Evolutionary conservation across 345 rosid genomes (phyloP), one percentile per base, ranked within the genome.

Genomic region (Pelargonium nanum): DNA sequence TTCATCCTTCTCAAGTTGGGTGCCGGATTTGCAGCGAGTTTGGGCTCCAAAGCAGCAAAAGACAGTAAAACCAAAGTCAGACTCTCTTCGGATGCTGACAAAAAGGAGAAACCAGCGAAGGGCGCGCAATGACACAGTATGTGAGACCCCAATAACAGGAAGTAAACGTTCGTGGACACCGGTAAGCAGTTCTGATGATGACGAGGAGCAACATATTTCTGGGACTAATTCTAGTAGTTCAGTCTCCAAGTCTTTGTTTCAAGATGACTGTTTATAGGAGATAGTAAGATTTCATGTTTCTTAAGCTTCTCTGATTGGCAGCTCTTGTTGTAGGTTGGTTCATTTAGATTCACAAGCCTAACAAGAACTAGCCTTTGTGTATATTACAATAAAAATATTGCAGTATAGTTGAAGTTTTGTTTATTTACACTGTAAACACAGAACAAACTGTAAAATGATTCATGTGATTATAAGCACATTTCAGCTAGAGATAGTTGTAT

Each of bases 21-120:
- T 73, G 73, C 97, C 96, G 19, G 91, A 93, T 76, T 78, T 93
- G 65, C 89, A 77, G 71, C 79, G 88, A 75, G 96, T 93, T 54
- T 93, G 97, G 96, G 96, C 90, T 24, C 92, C 97, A 21, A 89
- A 85, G 78, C 88, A 80, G 64, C 64, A 57, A 0, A 73, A 66
- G 50, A 53, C 80, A 5, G 57, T 6, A 65, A 81, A 78, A 61
- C 28, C 22, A 12, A 78, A 68, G 72, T 51, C 73, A 4, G 73
- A 76, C 60, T 54, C 58, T 65, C 55, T 58, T 20, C 53, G 65
- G 61, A 86, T 81, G 80, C 70, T 63, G 8, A 62, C 81, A 3
- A 87, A 77, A 72, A 81, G 86, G 67, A 85, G 80, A 58, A 81
- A 70, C 19, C 63, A 30, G 22, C 48, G 72, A 67, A 78, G 78